These are phyloP conservation scores for Blepharisma undulans DNA, from an alignment of 169 alveolate genomes.

Conservation along the genomic window DNA sequence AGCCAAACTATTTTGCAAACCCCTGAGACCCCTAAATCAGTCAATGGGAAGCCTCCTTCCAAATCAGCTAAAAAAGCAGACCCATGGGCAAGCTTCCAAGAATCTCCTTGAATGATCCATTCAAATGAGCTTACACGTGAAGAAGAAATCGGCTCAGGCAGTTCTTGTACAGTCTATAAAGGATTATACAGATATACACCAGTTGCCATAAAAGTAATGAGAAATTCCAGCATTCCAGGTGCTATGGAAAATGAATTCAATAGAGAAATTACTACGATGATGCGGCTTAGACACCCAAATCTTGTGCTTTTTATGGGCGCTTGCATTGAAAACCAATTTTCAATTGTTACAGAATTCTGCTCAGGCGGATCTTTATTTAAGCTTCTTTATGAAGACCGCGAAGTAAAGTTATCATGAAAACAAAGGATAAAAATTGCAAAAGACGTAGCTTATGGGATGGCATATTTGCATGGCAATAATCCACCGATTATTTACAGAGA, in stretches of 20 bases:
- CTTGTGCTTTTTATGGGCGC: slow-evolving; percentile 83
- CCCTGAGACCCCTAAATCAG: not conserved
- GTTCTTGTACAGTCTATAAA: slow-evolving; percentile 23
- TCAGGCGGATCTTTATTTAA: slow-evolving; percentile 81
- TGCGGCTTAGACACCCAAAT: slow-evolving; percentile 77
- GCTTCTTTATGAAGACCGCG: slow-evolving; percentile 70
- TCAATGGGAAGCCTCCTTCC: not conserved
- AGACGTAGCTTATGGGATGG: slow-evolving; percentile 68
- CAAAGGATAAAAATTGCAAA: slow-evolving; percentile 45
- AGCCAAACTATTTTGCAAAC: not conserved
- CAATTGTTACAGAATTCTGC: slow-evolving; percentile 84
- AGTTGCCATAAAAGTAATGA: slow-evolving; percentile 29
- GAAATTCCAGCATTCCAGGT: not conserved
- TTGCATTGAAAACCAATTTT: slow-evolving; percentile 54
- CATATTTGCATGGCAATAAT: slow-evolving; percentile 60
- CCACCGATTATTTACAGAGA: slow-evolving; percentile 75
- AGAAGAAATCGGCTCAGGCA: not conserved
- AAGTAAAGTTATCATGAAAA: slow-evolving; percentile 54
- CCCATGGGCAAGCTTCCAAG: not conserved
- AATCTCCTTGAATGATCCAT: not conserved
- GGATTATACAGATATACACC: slow-evolving; percentile 1
- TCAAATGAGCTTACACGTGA: not conserved
- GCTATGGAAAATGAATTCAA: slow-evolving; percentile 66
- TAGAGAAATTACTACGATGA: slow-evolving; percentile 78
- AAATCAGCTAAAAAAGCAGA: not conserved